phyloP scores from a whole-genome alignment of 116 monocot species.

The Zostera marina region DNA sequence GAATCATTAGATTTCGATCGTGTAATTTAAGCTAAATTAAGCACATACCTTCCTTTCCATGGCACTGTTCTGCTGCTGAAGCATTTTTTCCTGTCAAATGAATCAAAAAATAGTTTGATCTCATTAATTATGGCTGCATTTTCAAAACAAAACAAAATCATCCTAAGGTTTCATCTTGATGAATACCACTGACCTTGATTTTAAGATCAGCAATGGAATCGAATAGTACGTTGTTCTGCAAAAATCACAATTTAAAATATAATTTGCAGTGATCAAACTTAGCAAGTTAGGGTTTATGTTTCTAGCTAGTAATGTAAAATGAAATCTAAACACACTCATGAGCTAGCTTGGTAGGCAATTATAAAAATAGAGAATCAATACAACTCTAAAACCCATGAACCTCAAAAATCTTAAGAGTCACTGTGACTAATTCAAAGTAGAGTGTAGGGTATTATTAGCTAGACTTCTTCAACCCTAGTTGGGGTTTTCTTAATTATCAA shows the following conservation, averaged over 20 bases:
- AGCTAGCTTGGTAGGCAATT: no score
- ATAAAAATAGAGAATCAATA: no score
- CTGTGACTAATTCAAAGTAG: no score
- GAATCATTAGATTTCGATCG: no score
- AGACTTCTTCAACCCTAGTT: no score
- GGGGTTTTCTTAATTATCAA: background rate
- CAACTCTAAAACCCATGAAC: no score
- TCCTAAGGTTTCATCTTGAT: background rate
- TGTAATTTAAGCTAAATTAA: background rate
- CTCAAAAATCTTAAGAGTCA: no score
- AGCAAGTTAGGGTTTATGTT: no score
- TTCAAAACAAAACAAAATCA: background rate
- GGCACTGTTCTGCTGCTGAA: background rate
- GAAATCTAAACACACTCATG: background rate
- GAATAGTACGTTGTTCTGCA: constrained; percentile 3
- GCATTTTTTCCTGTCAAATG: background rate
- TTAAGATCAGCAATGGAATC: constrained; percentile 3
- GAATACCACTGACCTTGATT: constrained; percentile 1
- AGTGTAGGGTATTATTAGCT: no score
- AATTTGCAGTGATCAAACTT: background rate
- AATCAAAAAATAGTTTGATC: background rate
- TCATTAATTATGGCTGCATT: background rate
- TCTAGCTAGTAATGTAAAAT: no score
- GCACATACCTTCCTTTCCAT: background rate
- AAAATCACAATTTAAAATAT: background rate